phyloP scores from a whole-genome alignment of 2,329 filamentous ascomycete species.

The Corinectria fuckeliana region DNA sequence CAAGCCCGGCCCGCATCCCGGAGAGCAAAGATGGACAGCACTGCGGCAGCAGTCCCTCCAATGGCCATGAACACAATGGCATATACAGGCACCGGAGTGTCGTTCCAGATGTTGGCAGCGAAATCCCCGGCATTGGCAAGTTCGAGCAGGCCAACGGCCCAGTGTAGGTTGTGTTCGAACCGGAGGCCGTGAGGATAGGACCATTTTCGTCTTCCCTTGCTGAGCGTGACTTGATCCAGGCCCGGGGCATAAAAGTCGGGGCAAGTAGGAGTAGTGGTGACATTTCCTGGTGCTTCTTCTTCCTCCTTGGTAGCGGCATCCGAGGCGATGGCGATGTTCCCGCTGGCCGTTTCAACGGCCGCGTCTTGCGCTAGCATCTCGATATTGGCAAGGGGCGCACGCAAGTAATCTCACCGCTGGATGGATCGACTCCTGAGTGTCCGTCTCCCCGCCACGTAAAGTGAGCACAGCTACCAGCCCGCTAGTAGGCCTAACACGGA shows the following conservation, averaged over 20 bases:
- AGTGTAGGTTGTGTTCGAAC: constrained; percentile 40
- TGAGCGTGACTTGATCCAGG: constrained; percentile 20
- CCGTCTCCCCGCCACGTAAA: too few species aligned
- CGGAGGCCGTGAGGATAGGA: constrained; percentile 23
- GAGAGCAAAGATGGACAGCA: constrained; percentile 53
- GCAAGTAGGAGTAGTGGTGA: not conserved
- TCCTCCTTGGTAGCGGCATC: not conserved
- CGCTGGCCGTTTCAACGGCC: not conserved
- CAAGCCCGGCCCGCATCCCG: constrained; percentile 52
- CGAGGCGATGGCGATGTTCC: not conserved
- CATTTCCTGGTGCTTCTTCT: not conserved
- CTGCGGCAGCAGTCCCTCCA: constrained; percentile 54
- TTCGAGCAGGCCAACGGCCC: constrained; percentile 57
- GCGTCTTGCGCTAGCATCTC: not conserved
- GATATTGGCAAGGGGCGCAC: not conserved
- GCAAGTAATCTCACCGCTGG: not conserved
- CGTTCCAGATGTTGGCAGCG: constrained; percentile 64
- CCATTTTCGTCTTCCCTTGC: constrained; percentile 15
- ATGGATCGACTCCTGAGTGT: not conserved
- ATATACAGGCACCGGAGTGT: constrained; percentile 54
- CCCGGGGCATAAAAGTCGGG: constrained; percentile 14
- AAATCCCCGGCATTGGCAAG: constrained; percentile 63
- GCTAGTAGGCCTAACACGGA: not conserved
- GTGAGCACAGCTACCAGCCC: not conserved
- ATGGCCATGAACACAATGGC: constrained; percentile 59